Evolutionary conservation across 2,329 filamentous ascomycete genomes (phyloP), one percentile per base, ranked within the genome.

Genomic region (Westerdykella sp.): DNA sequence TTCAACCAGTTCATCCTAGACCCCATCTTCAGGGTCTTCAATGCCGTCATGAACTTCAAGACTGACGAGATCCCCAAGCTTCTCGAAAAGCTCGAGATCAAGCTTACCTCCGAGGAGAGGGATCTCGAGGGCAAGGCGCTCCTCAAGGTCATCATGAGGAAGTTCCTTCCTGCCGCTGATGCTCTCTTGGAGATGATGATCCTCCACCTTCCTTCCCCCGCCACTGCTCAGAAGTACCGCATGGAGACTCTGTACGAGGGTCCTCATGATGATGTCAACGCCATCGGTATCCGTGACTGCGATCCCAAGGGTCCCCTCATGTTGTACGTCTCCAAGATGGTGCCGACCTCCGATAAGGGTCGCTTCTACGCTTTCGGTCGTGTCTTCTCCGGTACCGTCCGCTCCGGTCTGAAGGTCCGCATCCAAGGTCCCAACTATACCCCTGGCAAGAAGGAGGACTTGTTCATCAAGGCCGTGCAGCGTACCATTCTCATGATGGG

Each of bases 251-350:
- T 98, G 57, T 98, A 98, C 79, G 93, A 98, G 81, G 93, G 93
- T 81, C 93, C 93, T 63, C 67, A 77, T 47, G 93, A 98, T 70
- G 93, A 98, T 65, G 85, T 88, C 73, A 83, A 84, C 63, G 90
- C 86, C 77, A 86, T 95, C 70, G 89, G 84, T 81, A 96, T 98
- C 81, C 90, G 90, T 66, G 89, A 97, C 81, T 97, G 93, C 73
- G 88, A 98, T 73, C 80, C 91, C 74, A 95, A 95, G 80, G 93
- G 81, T 72, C 87, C 91, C 66, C 93, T 98, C 75, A 98, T 98
- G 93, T 81, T 97, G 62, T 98, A 98, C 86, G 90, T 98, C 73
- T 98, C 93, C 74, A 98, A 98, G 88, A 98, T 98, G 93, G 93
- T 98, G 69, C 93, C 93, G 67, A 98, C 93, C 62, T 94, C 89